A percentile compares a stretch with the other conserved stretches of the same genome.
These are phyloP conservation scores for Ceratocystiopsis minuta DNA, from an alignment of 2,329 filamentous ascomycete genomes.

Conservation along the genomic window DNA sequence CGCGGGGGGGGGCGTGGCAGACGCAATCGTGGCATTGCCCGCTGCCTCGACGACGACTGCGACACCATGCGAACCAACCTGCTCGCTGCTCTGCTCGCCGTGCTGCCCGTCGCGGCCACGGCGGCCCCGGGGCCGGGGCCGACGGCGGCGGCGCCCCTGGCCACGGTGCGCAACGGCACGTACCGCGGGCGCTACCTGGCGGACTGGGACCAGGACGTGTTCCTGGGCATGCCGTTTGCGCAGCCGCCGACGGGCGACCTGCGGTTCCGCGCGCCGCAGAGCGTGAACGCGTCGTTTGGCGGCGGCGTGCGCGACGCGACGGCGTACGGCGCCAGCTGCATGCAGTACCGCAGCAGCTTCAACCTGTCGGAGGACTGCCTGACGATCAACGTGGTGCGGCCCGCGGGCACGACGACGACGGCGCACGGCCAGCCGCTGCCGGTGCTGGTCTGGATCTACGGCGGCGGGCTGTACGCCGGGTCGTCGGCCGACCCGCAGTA, in stretches of 20 bases:
- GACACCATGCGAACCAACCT: too few species aligned
- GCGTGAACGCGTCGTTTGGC: slow-evolving; percentile 22
- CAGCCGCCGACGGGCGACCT: slow-evolving; percentile 20
- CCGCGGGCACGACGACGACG: slow-evolving; percentile 18
- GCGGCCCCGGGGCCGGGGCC: too few species aligned
- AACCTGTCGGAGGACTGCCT: slow-evolving; percentile 36
- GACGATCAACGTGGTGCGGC: slow-evolving; percentile 42
- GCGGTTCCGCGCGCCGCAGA: slow-evolving; percentile 14
- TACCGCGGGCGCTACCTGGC: slow-evolving; percentile 17
- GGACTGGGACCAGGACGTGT: slow-evolving; percentile 27
- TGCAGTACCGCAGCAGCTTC: slow-evolving; percentile 25
- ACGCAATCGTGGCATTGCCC: too few species aligned
- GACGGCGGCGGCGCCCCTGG: neutral
- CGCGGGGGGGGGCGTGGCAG: too few species aligned
- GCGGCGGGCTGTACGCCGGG: slow-evolving; percentile 19
- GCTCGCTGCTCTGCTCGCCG: too few species aligned
- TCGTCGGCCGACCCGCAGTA: slow-evolving; percentile 30
- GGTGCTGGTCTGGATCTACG: slow-evolving; percentile 41
- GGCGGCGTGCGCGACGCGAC: slow-evolving; percentile 22
- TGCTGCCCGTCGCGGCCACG: neutral
- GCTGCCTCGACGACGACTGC: too few species aligned
- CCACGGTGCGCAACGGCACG: slow-evolving; percentile 14
- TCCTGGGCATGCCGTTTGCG: slow-evolving; percentile 37
- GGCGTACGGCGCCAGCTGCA: slow-evolving; percentile 26
- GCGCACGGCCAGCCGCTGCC: slow-evolving; percentile 16